A percentile compares a stretch with the other conserved stretches of the same genome.
Evolutionary conservation across 2,329 filamentous ascomycete genomes (phyloP).

Genomic region (Plenodomus biglobosus): DNA sequence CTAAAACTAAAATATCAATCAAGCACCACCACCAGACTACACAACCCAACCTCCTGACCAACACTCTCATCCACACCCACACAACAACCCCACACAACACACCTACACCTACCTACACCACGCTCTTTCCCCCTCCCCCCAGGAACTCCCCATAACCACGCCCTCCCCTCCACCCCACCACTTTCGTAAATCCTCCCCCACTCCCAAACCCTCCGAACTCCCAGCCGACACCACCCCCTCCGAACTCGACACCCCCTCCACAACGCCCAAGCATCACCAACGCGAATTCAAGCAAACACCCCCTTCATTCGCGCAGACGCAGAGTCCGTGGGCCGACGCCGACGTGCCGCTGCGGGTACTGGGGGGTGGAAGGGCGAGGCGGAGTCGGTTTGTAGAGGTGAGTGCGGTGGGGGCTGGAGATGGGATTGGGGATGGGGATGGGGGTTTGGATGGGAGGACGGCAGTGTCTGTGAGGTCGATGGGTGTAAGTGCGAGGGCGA

Average conservation of each 20-base stretch:
- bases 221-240: constrained; percentile 1
- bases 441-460: neutral
- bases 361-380: neutral
- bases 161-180: neutral
- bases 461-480: neutral
- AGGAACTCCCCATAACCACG: constrained; percentile 12
- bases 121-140: constrained; percentile 2
- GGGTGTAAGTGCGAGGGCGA: too few relatives aligned
- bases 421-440: neutral
- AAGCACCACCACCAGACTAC: constrained; percentile 17
- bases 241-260: neutral
- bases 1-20: too few relatives aligned
- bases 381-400: neutral
- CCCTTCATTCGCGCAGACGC: neutral
- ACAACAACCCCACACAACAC: constrained; percentile 4
- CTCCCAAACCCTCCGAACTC: constrained; percentile 2
- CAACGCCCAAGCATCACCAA: neutral
- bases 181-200: constrained; percentile 1
- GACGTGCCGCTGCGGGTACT: neutral
- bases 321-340: neutral
- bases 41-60: neutral
- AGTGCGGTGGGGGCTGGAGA: neutral
- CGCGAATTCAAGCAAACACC: neutral
- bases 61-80: neutral
- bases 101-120: constrained; percentile 1